Percentiles rank a stretch among this genome's conserved stretches.
Evolutionary conservation across 192 early-diverging fungal species (phyloP).

Genomic region (Umbelopsis ramanniana): DNA sequence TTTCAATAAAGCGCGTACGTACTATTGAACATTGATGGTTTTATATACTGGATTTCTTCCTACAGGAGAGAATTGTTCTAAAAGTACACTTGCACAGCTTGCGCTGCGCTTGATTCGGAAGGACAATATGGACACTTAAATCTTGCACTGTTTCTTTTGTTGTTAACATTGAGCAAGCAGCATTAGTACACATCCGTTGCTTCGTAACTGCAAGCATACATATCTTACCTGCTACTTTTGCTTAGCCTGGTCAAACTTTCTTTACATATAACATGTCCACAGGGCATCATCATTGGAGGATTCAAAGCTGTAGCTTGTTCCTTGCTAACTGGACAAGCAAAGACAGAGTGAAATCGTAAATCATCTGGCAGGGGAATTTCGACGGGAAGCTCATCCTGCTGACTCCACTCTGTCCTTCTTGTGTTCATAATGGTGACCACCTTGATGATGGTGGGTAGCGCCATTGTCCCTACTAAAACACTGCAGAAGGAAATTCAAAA

Average conservation of each 20-base stretch:
- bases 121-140: conserved; percentile 99
- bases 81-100: conserved; percentile 82
- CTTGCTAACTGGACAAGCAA: conserved; percentile 96
- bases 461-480: conserved; percentile 79
- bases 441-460: conserved; percentile 92
- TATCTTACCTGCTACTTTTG: conserved; percentile 63
- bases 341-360: conserved; percentile 94
- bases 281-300: conserved; percentile 97
- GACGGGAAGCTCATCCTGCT: conserved; percentile 88
- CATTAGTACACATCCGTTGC: not conserved
- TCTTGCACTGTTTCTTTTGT: conserved; percentile 43
- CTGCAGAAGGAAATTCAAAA: conserved; percentile 33
- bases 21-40: not conserved
- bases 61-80: conserved; percentile 41
- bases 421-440: conserved; percentile 89
- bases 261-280: conserved; percentile 95
- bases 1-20: not conserved
- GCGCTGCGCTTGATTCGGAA: conserved; percentile 72
- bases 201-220: not conserved
- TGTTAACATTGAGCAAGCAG: not conserved
- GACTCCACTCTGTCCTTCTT: conserved; percentile 88
- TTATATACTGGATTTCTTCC: not conserved
- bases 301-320: conserved; percentile 93
- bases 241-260: conserved; percentile 86
- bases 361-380: conserved; percentile 87